Evolutionary conservation across 176 grass and related monocot genomes (phyloP).

Genomic region (Musa beccarii): DNA sequence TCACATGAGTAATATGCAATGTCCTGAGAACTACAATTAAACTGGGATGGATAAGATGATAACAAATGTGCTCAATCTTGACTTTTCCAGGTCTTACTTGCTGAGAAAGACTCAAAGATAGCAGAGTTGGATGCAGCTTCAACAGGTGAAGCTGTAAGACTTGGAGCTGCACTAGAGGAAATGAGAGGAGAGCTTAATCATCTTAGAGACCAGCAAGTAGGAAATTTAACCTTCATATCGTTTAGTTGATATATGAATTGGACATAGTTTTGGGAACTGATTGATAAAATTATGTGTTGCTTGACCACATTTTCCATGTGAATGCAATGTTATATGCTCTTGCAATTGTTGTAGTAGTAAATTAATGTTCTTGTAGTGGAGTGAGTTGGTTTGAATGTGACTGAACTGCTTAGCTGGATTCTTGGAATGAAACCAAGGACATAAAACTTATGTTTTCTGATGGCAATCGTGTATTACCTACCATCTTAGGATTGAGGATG

Average conservation of each 20-base stretch:
- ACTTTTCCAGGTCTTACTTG: constrained; percentile 53
- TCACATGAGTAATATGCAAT: too few relatives aligned
- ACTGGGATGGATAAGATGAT: too few relatives aligned
- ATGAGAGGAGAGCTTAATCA: constrained; percentile 70
- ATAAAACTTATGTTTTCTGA: too few relatives aligned
- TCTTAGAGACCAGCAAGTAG: constrained; percentile 68
- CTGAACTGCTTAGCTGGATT: too few relatives aligned
- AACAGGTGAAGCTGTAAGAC: constrained; percentile 79
- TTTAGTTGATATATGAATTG: background rate
- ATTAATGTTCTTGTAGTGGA: too few relatives aligned
- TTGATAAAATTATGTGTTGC: constrained; percentile 9
- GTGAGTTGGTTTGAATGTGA: too few relatives aligned
- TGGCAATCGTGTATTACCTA: too few relatives aligned
- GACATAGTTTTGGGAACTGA: background rate
- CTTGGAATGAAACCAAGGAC: too few relatives aligned
- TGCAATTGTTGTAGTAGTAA: background rate
- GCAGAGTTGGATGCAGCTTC: constrained; percentile 89
- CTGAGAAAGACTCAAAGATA: constrained; percentile 90
- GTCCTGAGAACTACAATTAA: too few relatives aligned
- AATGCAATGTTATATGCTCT: background rate
- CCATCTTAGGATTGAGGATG: too few relatives aligned
- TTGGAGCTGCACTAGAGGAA: constrained; percentile 81
- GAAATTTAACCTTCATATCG: background rate
- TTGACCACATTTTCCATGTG: background rate
- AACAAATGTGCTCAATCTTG: background rate